Evolutionary conservation across 1,284 basidiomycete genomes (phyloP).

Genomic region (Puccinia coronata): DNA sequence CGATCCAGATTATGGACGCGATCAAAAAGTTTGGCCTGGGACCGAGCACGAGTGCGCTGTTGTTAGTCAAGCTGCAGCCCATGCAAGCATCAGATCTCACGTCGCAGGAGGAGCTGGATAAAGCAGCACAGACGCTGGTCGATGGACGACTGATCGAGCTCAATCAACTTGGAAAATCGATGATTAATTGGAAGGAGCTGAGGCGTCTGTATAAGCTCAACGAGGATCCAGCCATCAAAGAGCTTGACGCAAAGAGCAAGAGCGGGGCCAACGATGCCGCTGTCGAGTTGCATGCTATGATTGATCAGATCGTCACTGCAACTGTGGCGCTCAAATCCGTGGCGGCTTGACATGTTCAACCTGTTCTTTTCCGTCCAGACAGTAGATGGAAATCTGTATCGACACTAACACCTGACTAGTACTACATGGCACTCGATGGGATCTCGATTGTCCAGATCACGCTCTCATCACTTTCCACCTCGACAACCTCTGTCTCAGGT

Average conservation of each 20-base stretch:
- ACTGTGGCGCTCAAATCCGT: slow-evolving; percentile 79
- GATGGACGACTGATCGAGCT: slow-evolving; percentile 65
- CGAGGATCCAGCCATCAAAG: slow-evolving; percentile 63
- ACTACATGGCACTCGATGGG: not conserved
- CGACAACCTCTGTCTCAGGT: slow-evolving; percentile 51
- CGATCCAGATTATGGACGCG: slow-evolving; percentile 76
- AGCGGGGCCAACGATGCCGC: slow-evolving; percentile 51
- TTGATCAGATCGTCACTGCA: slow-evolving; percentile 70
- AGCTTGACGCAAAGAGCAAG: slow-evolving; percentile 58
- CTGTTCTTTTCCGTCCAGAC: too few relatives aligned
- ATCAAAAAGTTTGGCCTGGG: slow-evolving; percentile 80
- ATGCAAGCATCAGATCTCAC: slow-evolving; percentile 58
- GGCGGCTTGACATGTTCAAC: not conserved
- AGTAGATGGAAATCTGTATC: too few relatives aligned
- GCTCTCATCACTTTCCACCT: slow-evolving; percentile 55
- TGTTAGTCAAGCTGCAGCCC: slow-evolving; percentile 70
- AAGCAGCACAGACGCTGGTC: slow-evolving; percentile 61
- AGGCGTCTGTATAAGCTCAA: slow-evolving; percentile 69
- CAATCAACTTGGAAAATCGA: slow-evolving; percentile 53
- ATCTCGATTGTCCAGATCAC: slow-evolving; percentile 58
- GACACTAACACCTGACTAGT: too few relatives aligned
- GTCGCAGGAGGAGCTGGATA: slow-evolving; percentile 62
- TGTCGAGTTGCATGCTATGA: slow-evolving; percentile 63
- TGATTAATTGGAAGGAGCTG: slow-evolving; percentile 60
- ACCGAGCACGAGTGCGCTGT: slow-evolving; percentile 67